A percentile compares a stretch with the other conserved stretches of the same genome.
phyloP scores from a whole-genome alignment of 495 filamentous ascomycete genomes.

The Tuber magnatum region DNA sequence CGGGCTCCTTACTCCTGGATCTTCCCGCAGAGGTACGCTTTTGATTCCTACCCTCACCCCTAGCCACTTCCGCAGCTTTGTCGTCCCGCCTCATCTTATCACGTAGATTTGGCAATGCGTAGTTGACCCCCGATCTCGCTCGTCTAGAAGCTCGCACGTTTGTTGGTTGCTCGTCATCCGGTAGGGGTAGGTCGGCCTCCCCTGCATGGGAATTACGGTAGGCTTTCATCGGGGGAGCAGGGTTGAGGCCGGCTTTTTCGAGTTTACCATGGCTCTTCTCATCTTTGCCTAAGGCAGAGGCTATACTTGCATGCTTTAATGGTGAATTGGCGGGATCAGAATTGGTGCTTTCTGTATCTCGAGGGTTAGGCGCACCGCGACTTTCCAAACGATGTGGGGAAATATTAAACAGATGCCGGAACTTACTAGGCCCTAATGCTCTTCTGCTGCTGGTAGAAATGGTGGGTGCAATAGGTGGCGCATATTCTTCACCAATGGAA shows the following conservation, averaged over 20 bases:
- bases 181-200: slow-evolving; percentile 49
- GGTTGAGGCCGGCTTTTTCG: slow-evolving; percentile 21
- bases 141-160: slow-evolving; percentile 46
- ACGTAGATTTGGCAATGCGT: slow-evolving; percentile 75
- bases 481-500: neutral
- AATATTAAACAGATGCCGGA: slow-evolving; percentile 10
- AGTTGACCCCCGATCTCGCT: slow-evolving; percentile 62
- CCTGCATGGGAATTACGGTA: slow-evolving; percentile 27
- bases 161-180: slow-evolving; percentile 47
- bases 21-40: slow-evolving; percentile 19
- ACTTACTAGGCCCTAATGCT: slow-evolving; percentile 57
- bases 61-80: slow-evolving; percentile 15
- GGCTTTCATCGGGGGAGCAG: slow-evolving; percentile 25
- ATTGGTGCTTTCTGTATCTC: slow-evolving; percentile 51
- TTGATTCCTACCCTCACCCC: slow-evolving; percentile 16
- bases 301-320: slow-evolving; percentile 37
- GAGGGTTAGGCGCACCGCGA: slow-evolving; percentile 34
- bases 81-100: slow-evolving; percentile 74
- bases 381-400: slow-evolving; percentile 2
- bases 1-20: slow-evolving; percentile 17
- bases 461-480: neutral
- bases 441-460: slow-evolving; percentile 43
- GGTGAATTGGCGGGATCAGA: slow-evolving; percentile 45
- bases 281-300: slow-evolving; percentile 11
- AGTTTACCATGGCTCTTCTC: slow-evolving; percentile 22